Base-by-base conservation (phyloP, 1,139 yeast species). In the Taphrina flavorubra region DNA sequence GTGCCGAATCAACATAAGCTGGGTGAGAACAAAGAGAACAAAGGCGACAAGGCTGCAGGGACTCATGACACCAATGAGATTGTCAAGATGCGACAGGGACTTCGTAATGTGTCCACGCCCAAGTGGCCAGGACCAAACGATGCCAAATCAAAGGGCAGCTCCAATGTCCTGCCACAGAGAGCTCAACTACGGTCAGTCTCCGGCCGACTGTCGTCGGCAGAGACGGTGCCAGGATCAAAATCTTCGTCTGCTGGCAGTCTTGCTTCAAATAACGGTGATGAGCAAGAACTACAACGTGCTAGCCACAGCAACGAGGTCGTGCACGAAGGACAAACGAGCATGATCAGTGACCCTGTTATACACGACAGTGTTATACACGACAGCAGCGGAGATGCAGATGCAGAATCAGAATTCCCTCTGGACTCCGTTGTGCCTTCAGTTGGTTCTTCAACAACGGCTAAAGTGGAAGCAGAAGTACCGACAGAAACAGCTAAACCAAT, bases 1-100 rank as follows among this genome's bases (percentile, higher is more conserved):
- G 56, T 63, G 13, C 67, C 67, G 44, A 63, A 63, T 44, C 55
- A 57, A 13, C 67, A 63, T 39, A 63, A 63, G n/a, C 20, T 25
- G 14, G 25, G 31, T 11, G 63, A 42, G 20, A 46, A 8, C 16
- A 42, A 25, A 14, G 56, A 36, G 11, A 20, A n/a, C 20, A 25
- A 44, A n/a, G 56, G 56, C 36, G 53, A 46, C 34, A 31, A 31
- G 5, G 59, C 51, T 16, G 31, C 34, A 3, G 67, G 59, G 11
- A 42, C 61, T 6, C 44, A 31, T n/a, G n/a, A 53, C 8, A n/a
- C 51, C 25, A 63, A 37, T 37, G 67, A 63, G 46, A 42, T 63
- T 36, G 37, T 44, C 44, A 46, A 57, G 37, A 42, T 53, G 61
- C 67, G 67, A 4, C 67, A 63, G 34, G 67, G 67, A 14, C 46